Conservation (phyloP, 2,329 filamentous ascomycete species). For the Aspergillus tubingensis region DNA sequence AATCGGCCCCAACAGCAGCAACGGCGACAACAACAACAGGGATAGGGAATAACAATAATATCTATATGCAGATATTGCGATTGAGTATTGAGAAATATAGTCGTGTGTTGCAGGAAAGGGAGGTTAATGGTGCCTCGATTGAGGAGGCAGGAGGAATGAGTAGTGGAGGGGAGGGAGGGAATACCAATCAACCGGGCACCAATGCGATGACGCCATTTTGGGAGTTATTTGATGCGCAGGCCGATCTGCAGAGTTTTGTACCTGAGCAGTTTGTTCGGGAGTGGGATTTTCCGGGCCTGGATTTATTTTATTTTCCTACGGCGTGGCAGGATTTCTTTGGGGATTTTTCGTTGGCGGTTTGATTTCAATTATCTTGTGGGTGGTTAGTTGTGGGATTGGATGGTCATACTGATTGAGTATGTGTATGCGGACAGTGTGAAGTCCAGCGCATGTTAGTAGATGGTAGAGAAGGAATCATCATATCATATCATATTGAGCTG, state of each 20-base stretch:
- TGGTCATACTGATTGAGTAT: too few species aligned
- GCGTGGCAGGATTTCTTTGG: slow-evolving; percentile 53
- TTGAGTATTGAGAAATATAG: slow-evolving; percentile 55
- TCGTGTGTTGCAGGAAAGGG: slow-evolving; percentile 45
- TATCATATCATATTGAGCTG: not conserved
- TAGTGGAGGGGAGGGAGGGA: slow-evolving; percentile 12
- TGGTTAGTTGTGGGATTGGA: not conserved
- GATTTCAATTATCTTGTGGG: not conserved
- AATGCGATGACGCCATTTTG: slow-evolving; percentile 29
- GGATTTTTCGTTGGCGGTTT: slow-evolving; percentile 41
- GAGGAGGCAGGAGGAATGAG: not conserved
- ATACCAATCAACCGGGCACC: too few species aligned
- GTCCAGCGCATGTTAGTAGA: not conserved
- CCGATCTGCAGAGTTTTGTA: slow-evolving; percentile 56
- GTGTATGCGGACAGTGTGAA: too few species aligned
- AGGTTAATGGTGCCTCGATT: slow-evolving; percentile 3
- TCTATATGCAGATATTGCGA: slow-evolving; percentile 54
- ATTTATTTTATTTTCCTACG: slow-evolving; percentile 52
- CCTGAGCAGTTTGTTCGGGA: slow-evolving; percentile 60
- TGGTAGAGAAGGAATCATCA: not conserved
- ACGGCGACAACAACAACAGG: slow-evolving; percentile 41
- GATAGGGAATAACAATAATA: slow-evolving; percentile 28
- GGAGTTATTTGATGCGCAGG: slow-evolving; percentile 42
- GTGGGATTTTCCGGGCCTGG: slow-evolving; percentile 59
- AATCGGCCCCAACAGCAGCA: not conserved